phyloP scores from a whole-genome alignment of 495 filamentous ascomycete species.

The Zalerion maritima region DNA sequence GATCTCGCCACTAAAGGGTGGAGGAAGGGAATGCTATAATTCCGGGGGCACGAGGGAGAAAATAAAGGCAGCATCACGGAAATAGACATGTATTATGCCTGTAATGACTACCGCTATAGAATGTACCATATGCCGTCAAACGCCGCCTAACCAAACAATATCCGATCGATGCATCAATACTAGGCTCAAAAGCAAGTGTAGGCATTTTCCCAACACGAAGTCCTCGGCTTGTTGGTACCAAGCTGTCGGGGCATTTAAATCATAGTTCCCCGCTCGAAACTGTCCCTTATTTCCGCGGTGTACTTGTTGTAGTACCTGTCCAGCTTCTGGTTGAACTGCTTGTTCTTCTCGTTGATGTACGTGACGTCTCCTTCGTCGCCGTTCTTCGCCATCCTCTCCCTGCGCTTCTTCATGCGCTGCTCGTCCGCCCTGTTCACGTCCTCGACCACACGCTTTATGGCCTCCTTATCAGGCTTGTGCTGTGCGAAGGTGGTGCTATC shows the following conservation, averaged over 20 bases:
- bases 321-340: conserved; percentile 97
- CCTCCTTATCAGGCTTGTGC: conserved; percentile 76
- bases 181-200: background rate
- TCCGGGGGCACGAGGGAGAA: conserved; percentile 2
- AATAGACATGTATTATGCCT: conserved; percentile 10
- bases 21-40: conserved; percentile 68
- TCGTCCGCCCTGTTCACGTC: conserved; percentile 87
- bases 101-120: conserved; percentile 11
- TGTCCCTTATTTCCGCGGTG: conserved; percentile 91
- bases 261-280: conserved; percentile 92
- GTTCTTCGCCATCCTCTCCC: conserved; percentile 58
- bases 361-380: conserved; percentile 77
- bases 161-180: background rate
- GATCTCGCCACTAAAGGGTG: conserved; percentile 58
- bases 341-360: conserved; percentile 99
- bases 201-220: background rate
- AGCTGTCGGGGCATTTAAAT: too few relatives aligned
- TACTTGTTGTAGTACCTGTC: conserved; percentile 96
- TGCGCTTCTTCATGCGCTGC: conserved; percentile 65
- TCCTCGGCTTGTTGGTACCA: too few relatives aligned
- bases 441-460: conserved; percentile 76
- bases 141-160: background rate
- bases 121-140: conserved; percentile 14
- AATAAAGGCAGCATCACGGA: background rate
- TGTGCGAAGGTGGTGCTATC: conserved; percentile 68